phyloP scores from a whole-genome alignment of 352 stramenopile species.

The Phytopythium delawarense region DNA sequence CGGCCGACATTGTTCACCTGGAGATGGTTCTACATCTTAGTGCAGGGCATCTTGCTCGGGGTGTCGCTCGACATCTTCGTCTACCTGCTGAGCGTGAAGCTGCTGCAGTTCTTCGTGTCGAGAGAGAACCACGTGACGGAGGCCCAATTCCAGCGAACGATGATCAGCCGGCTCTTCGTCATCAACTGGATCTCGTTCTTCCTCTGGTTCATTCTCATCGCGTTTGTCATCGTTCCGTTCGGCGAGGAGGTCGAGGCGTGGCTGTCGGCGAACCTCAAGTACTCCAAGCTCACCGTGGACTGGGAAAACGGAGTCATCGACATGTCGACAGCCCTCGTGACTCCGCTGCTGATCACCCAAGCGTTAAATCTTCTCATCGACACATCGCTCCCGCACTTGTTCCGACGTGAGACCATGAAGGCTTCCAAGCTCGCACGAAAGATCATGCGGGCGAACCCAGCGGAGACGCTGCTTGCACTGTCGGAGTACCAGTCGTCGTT shows the following conservation, averaged over 20 bases:
- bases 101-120: conserved; percentile 79
- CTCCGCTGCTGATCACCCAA: conserved; percentile 80
- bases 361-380: conserved; percentile 84
- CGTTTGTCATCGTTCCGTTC: conserved; percentile 86
- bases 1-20: conserved; percentile 64
- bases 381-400: conserved; percentile 59
- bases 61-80: conserved; percentile 84
- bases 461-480: conserved; percentile 73
- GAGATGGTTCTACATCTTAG: conserved; percentile 82
- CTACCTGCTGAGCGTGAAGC: conserved; percentile 79
- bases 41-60: conserved; percentile 76
- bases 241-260: conserved; percentile 75
- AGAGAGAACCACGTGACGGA: conserved; percentile 82
- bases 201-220: conserved; percentile 87
- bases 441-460: conserved; percentile 78
- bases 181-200: conserved; percentile 92
- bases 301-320: conserved; percentile 86
- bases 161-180: conserved; percentile 82
- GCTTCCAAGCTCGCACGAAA: conserved; percentile 75
- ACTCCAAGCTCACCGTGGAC: conserved; percentile 75
- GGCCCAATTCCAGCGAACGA: conserved; percentile 76
- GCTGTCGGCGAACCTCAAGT: conserved; percentile 73
- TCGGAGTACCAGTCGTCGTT: conserved; percentile 83
- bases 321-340: conserved; percentile 86
- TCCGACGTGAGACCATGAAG: conserved; percentile 60